Conservation (phyloP, 257 asterid genomes). For the Ophiorrhiza pumila region DNA sequence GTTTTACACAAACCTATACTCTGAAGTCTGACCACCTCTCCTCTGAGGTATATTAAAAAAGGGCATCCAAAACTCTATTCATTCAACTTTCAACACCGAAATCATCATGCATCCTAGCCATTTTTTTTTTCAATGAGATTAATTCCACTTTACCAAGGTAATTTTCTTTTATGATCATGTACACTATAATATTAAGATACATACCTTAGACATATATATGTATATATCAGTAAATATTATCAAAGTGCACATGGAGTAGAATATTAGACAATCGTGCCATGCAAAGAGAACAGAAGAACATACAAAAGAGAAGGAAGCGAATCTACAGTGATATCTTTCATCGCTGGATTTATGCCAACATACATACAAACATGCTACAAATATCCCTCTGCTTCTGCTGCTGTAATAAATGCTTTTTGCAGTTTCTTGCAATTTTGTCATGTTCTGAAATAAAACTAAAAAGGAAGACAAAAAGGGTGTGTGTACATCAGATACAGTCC, state of each 20-base stretch:
- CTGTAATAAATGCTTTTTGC: background rate
- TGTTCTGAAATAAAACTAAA: background rate
- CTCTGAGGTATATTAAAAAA: background rate
- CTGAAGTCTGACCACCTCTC: no score
- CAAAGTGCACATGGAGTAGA: constrained; percentile 1
- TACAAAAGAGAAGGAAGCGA: constrained; percentile 14
- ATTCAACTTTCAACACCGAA: no score
- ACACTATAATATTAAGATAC: no score
- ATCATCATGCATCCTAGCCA: no score
- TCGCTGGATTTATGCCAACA: background rate
- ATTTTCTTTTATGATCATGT: no score
- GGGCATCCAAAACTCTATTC: background rate
- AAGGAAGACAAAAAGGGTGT: constrained; percentile 3
- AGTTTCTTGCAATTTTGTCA: background rate
- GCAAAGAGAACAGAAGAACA: constrained; percentile 9
- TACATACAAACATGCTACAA: background rate
- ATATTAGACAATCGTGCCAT: background rate
- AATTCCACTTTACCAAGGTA: no score
- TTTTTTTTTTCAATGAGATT: no score
- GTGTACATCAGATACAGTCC: constrained; percentile 1
- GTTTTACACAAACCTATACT: background rate
- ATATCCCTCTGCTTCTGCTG: background rate
- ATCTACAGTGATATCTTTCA: constrained; percentile 2
- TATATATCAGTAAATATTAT: no score
- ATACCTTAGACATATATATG: no score